These are phyloP conservation scores for Mychonastes homosphaera DNA, from an alignment of 139 green algal genomes.

Conservation along the genomic window DNA sequence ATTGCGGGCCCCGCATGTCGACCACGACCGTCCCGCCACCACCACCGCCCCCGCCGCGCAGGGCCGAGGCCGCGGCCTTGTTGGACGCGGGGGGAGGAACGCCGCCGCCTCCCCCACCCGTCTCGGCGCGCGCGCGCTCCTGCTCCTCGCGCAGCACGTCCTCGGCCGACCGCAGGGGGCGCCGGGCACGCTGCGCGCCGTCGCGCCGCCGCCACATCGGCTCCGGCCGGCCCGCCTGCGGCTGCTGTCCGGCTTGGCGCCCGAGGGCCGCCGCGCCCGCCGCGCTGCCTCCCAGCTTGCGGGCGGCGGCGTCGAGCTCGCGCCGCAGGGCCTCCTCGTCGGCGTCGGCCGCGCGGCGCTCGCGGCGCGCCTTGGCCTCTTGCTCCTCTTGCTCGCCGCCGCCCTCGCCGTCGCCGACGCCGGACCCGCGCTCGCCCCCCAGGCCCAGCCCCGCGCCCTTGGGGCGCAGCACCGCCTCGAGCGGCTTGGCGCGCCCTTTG, in stretches of 20 bases:
- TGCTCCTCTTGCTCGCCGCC: constrained; percentile 18
- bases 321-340: too few relatives aligned
- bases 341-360: too few relatives aligned
- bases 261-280: too few relatives aligned
- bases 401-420: constrained; percentile 26
- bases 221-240: neutral
- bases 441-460: constrained; percentile 94
- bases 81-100: too few relatives aligned
- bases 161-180: too few relatives aligned
- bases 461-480: constrained; percentile 79
- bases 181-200: too few relatives aligned
- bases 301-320: too few relatives aligned
- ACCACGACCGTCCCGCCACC: too few relatives aligned
- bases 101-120: neutral
- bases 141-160: constrained; percentile 58
- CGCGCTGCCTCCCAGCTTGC: constrained; percentile 2
- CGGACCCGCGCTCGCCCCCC: constrained; percentile 44
- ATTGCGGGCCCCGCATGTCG: constrained; percentile 89
- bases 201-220: constrained; percentile 1
- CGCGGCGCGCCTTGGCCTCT: constrained; percentile 5
- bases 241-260: neutral
- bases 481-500: constrained; percentile 74
- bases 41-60: constrained; percentile 52
- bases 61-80: constrained; percentile 5
- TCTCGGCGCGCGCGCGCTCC: constrained; percentile 11